Base-by-base conservation (phyloP, 305 asterid species). In the Fraxinus nigra region DNA sequence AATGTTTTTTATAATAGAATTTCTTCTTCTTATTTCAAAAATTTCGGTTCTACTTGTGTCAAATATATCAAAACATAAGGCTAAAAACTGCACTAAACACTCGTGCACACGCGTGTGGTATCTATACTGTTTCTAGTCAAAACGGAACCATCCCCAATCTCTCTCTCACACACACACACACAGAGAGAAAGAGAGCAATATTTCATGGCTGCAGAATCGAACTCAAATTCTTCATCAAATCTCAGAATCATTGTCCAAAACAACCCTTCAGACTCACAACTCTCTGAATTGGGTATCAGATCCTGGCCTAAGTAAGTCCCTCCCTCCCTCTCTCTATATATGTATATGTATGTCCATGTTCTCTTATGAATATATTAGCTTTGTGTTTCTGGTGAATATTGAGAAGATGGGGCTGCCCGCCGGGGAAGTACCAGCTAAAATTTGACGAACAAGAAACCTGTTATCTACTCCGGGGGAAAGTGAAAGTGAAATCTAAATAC, bases 271-370 rank as follows among this genome's bases (percentile, higher is more conserved):
- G 85, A 92, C 59, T 85, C 97, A 14, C 95, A 91, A 61, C 97
- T 93, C 5, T 79, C 90, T 28, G 88, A 94, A 72, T 91, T 94
- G 61, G 97, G 96, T 83, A 89, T 93, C 94, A 91, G 91, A 78
- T 93, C 94, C 67, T 94, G 98, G 97, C 98, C 98, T 82, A 94
- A 93, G 98, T 94, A 89, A 90, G 89, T 7, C 7, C 9, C 8
- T 77, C 40, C 46, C 63, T 43, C 3, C 7, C 4, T 40, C 14
- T 10, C 14, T 11, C 43, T 37, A 37, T 37, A 7, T 37, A 37
- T 37, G 10, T 37, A 9, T 37, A 10, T 40, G 14, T 40, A 10
- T 11, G 4, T 40, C 3, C 11, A 40, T 40, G 4, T 40, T 40
- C 51, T 10, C 14, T 10, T 40, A 10, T 40, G 51, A 9, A 40